A percentile compares a stretch with the other conserved stretches of the same genome.
Conservation (phyloP, 2,329 filamentous ascomycete genomes). For the Diplodia scrobiculata region DNA sequence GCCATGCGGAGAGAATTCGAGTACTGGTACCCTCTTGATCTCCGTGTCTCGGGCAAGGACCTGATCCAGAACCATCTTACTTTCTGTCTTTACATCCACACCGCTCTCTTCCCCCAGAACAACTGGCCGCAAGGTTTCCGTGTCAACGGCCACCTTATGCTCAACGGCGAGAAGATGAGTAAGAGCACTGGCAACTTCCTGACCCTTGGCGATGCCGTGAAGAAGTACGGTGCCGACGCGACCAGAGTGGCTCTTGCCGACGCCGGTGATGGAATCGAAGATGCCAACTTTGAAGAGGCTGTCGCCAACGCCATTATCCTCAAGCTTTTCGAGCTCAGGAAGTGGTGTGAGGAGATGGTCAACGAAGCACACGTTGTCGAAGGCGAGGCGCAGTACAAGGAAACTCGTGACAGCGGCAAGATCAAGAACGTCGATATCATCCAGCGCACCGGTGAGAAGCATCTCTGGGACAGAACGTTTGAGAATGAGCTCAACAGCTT, state of each 20-base stretch:
- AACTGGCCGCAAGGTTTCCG: conserved; percentile 88
- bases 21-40: conserved; percentile 94
- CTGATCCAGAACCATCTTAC: conserved; percentile 78
- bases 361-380: conserved; percentile 59
- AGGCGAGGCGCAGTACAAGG: conserved; percentile 47
- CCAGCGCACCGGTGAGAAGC: conserved; percentile 67
- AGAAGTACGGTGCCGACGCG: conserved; percentile 94
- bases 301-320: conserved; percentile 91
- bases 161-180: conserved; percentile 98
- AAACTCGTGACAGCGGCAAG: conserved; percentile 48
- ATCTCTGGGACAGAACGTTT: conserved; percentile 86
- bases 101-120: conserved; percentile 82
- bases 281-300: conserved; percentile 95
- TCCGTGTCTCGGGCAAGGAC: conserved; percentile 84
- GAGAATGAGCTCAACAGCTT: conserved; percentile 88
- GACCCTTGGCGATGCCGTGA: conserved; percentile 79
- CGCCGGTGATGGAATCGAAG: conserved; percentile 88
- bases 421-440: conserved; percentile 58
- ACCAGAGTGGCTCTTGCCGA: conserved; percentile 89
- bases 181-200: conserved; percentile 98
- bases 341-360: conserved; percentile 88
- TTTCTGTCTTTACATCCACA: conserved; percentile 91
- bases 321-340: conserved; percentile 76
- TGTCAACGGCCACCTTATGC: conserved; percentile 86
- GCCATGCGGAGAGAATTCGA: conserved; percentile 88